Percentiles rank a stretch among this genome's conserved stretches.
phyloP scores from a whole-genome alignment of 371 early-diverging fungal species.

The Quaeritorhiza haematococci region DNA sequence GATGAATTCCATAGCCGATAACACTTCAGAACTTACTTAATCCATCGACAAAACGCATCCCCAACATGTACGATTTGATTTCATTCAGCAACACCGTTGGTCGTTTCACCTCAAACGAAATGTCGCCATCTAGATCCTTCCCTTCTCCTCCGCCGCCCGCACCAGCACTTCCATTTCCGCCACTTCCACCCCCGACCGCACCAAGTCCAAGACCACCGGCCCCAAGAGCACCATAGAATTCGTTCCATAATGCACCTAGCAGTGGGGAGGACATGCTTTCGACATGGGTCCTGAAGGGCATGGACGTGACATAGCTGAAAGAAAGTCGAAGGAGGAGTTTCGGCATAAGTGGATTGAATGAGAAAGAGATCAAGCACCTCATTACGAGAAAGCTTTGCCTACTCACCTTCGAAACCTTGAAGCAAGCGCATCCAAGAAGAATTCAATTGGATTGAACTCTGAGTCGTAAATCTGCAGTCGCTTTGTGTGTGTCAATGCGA shows the following conservation, averaged over 20 bases:
- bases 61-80: constrained; percentile 22
- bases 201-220: constrained; percentile 1
- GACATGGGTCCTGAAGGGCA: neutral
- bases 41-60: constrained; percentile 11
- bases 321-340: too few relatives aligned
- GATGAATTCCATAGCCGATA: neutral
- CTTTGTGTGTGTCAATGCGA: constrained; percentile 9
- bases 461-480: constrained; percentile 14
- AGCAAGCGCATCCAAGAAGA: constrained; percentile 27
- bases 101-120: constrained; percentile 31
- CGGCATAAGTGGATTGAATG: constrained; percentile 2
- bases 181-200: neutral
- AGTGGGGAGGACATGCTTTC: neutral
- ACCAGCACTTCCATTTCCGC: neutral
- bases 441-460: constrained; percentile 31
- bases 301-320: neutral
- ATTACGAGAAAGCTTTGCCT: neutral
- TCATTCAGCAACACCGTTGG: constrained; percentile 25
- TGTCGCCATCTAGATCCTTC: constrained; percentile 17
- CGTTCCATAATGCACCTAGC: neutral
- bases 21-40: constrained; percentile 6
- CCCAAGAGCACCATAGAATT: neutral
- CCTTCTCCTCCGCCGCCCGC: neutral
- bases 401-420: constrained; percentile 15
- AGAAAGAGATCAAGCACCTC: neutral